Evolutionary conservation across 2,329 filamentous ascomycete genomes (phyloP).

Genomic region (Aschersonia sp.): DNA sequence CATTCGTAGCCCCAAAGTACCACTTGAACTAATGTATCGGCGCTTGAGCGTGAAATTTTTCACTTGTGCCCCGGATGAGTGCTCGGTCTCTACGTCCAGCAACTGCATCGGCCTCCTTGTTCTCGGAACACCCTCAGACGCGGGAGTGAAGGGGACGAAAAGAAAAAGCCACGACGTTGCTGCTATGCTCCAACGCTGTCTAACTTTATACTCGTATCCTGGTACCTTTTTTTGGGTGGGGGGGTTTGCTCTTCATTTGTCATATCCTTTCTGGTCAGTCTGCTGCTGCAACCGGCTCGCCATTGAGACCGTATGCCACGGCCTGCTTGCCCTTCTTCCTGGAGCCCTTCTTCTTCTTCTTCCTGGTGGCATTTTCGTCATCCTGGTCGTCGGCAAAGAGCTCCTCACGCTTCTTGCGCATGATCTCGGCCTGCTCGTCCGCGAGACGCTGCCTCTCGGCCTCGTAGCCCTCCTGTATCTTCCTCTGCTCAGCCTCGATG

Average conservation of each 20-base stretch:
- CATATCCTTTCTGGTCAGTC: not conserved
- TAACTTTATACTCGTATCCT: not conserved
- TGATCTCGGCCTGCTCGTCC: constrained; percentile 32
- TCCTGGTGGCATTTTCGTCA: constrained; percentile 5
- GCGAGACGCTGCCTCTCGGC: constrained; percentile 25
- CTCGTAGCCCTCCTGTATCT: constrained; percentile 28
- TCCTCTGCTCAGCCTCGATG: constrained; percentile 40
- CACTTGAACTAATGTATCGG: no score
- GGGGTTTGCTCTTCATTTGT: not conserved
- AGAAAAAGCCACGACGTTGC: no score
- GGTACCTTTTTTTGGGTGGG: not conserved
- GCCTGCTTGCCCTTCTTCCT: constrained; percentile 20
- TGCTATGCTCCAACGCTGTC: no score
- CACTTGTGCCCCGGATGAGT: no score
- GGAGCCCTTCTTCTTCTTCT: constrained; percentile 14
- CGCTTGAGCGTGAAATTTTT: no score
- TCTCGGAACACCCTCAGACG: no score
- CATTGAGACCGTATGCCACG: constrained; percentile 21
- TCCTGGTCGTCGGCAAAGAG: constrained; percentile 29
- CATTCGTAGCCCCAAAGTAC: no score
- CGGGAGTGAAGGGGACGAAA: no score
- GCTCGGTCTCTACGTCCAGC: no score
- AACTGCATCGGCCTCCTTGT: no score
- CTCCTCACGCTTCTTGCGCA: constrained; percentile 31
- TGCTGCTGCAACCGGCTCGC: constrained; percentile 17